Conservation (phyloP, 1,284 basidiomycete genomes). For the Ustilago nuda region DNA sequence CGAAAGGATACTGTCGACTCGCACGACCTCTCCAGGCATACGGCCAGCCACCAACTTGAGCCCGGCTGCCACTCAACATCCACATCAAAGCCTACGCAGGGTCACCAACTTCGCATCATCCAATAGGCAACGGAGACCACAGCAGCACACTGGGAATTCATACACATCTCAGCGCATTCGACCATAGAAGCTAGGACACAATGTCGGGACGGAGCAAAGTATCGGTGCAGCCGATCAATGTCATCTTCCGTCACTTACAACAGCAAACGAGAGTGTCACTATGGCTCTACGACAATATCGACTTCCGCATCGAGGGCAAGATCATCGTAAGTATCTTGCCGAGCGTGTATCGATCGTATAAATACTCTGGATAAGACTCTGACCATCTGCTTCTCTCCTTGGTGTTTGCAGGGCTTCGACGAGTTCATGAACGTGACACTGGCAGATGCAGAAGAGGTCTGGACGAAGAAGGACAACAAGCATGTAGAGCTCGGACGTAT, state of each 20-base stretch:
- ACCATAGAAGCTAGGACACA: background rate
- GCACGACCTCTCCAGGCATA: background rate
- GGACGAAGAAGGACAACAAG: conserved; percentile 68
- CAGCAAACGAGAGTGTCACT: conserved; percentile 87
- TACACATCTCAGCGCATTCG: background rate
- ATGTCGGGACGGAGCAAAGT: conserved; percentile 58
- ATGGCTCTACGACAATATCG: conserved; percentile 97
- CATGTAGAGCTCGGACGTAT: conserved; percentile 62
- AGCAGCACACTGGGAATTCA: background rate
- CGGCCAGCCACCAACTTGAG: background rate
- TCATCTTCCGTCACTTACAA: conserved; percentile 99
- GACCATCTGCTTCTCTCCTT: background rate
- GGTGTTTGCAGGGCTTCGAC: conserved; percentile 81
- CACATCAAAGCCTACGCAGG: background rate
- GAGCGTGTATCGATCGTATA: background rate
- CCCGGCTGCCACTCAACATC: background rate
- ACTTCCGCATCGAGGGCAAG: conserved; percentile 95
- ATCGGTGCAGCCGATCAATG: conserved; percentile 74
- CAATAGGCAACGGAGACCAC: background rate
- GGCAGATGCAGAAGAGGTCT: conserved; percentile 95
- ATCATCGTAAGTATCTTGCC: conserved; percentile 75
- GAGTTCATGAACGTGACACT: conserved; percentile 99
- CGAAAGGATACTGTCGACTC: background rate
- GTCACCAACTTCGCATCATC: background rate
- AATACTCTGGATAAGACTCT: background rate